Percentiles rank a stretch among this genome's conserved stretches.
phyloP scores from a whole-genome alignment of 176 grass and related monocot genomes.

The Musa schizocarpa region DNA sequence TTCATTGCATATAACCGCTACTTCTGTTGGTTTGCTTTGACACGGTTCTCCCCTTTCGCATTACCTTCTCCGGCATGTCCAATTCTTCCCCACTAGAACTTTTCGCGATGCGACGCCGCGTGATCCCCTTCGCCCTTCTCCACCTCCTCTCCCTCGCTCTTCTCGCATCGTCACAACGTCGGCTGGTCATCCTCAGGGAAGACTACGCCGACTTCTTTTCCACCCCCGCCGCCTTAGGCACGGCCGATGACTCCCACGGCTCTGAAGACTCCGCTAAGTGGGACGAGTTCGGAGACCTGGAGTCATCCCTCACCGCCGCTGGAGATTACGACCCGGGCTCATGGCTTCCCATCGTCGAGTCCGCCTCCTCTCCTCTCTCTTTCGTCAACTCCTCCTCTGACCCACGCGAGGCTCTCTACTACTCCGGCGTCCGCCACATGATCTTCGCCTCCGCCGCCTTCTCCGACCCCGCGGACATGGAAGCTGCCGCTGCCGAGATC shows the following conservation, averaged over 20 bases:
- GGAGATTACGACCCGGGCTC: slow-evolving; percentile 38
- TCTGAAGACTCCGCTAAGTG: slow-evolving; percentile 34
- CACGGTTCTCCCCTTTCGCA: not conserved
- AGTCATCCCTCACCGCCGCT: slow-evolving; percentile 26
- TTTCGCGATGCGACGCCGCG: not conserved
- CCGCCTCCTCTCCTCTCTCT: slow-evolving; percentile 2
- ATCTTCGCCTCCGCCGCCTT: slow-evolving; percentile 51
- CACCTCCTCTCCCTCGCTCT: slow-evolving; percentile 22
- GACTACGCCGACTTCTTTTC: slow-evolving; percentile 51
- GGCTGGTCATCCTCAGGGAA: slow-evolving; percentile 46
- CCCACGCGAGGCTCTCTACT: slow-evolving; percentile 12
- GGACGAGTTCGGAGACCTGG: slow-evolving; percentile 76
- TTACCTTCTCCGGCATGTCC: not conserved
- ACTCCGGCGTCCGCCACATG: slow-evolving; percentile 29
- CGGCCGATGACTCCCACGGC: slow-evolving; percentile 20
- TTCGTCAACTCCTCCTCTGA: slow-evolving; percentile 18
- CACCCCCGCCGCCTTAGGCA: slow-evolving; percentile 10
- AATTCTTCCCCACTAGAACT: not conserved
- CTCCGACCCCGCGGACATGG: slow-evolving; percentile 51
- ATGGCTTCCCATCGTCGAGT: slow-evolving; percentile 60
- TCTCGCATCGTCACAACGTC: slow-evolving; percentile 3
- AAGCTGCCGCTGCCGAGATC: slow-evolving; percentile 55
- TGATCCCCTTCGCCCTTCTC: not conserved
- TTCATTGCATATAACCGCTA: not conserved
- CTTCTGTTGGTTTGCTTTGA: too few relatives aligned